Base-by-base conservation (phyloP, 441 rosid genomes). In the Geranium incanum region DNA sequence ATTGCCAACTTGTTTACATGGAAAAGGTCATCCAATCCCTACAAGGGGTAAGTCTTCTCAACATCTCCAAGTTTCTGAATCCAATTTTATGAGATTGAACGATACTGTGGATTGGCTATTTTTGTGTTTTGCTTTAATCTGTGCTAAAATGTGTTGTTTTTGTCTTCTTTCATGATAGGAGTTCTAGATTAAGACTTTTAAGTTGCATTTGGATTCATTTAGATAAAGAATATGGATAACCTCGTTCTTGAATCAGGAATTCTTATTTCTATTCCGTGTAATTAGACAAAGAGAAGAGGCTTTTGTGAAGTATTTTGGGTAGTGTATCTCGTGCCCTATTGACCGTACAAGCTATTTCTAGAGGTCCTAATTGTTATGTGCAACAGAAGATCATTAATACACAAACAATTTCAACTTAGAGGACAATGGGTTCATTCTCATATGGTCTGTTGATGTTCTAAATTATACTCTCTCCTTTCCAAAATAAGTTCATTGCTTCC, bases 1-100 rank as follows among this genome's bases (percentile, higher is more conserved):
- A 89, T 70, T 90, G 93, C 74, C 98, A 92, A 85, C 86, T 92
- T 68, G 84, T 81, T 66, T 92, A 92, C 91, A 95, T 92, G 99
- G 97, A 95, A 69, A 88, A 86, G 85, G 97, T 95, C 12, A 87
- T 95, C 73, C 85, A 90, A 69, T 82, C 96, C 78, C 95, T 92
- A 66, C 98, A 92, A 81, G 86, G 72, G 70, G 99, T 89, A 67
- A 80, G 88, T 76, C n/a, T 52, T 11, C 23, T 18, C n/a, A 39
- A 41, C 60, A 1, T 1, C 64, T 12, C 45, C 15, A 5, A 23
- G 55, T 33, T 72, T 66, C 18, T 67, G 33, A 36, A 48, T 50
- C 0, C 7, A 7, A 5, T 68, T 64, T 68, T 68, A 18, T 48
- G 15, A 70, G 36, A 33, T 37, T 41, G 45, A 64, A 60, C 11